These are phyloP conservation scores for Botrytis tulipae DNA, from an alignment of 2,329 filamentous ascomycete species.

Conservation along the genomic window DNA sequence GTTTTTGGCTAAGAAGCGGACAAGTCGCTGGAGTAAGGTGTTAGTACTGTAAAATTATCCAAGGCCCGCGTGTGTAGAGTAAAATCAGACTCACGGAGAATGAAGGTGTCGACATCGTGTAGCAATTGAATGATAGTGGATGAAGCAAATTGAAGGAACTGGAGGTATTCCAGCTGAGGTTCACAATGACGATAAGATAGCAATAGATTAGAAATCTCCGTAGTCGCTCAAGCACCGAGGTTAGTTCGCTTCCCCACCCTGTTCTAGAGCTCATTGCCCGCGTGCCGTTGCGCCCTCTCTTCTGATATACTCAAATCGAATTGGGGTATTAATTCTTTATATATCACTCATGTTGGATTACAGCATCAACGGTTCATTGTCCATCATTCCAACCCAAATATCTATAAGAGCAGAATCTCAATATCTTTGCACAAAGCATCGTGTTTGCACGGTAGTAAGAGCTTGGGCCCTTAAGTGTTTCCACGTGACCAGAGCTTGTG, in stretches of 20 bases:
- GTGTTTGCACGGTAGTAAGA: background rate
- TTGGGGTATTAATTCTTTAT: background rate
- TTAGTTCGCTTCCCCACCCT: background rate
- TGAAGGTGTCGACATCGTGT: slow-evolving; percentile 39
- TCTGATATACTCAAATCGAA: background rate
- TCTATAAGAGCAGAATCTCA: background rate
- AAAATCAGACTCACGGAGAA: slow-evolving; percentile 46
- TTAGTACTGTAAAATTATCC: slow-evolving; percentile 10
- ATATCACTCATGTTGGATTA: background rate
- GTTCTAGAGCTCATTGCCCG: background rate
- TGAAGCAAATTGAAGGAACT: background rate
- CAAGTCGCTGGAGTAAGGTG: slow-evolving; percentile 53
- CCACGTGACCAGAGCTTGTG: background rate
- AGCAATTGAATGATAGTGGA: background rate
- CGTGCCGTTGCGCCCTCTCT: background rate
- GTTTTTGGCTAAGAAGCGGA: slow-evolving; percentile 71
- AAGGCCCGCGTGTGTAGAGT: background rate
- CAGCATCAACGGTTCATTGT: background rate
- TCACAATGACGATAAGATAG: slow-evolving; percentile 1
- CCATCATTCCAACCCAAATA: background rate
- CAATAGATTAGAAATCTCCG: background rate
- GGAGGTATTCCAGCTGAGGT: background rate
- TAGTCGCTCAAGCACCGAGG: background rate
- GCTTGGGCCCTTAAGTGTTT: background rate
- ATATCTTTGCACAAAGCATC: background rate